Conservation (phyloP, 1,139 yeast species). For the Debaryomycetaceae sp. region DNA sequence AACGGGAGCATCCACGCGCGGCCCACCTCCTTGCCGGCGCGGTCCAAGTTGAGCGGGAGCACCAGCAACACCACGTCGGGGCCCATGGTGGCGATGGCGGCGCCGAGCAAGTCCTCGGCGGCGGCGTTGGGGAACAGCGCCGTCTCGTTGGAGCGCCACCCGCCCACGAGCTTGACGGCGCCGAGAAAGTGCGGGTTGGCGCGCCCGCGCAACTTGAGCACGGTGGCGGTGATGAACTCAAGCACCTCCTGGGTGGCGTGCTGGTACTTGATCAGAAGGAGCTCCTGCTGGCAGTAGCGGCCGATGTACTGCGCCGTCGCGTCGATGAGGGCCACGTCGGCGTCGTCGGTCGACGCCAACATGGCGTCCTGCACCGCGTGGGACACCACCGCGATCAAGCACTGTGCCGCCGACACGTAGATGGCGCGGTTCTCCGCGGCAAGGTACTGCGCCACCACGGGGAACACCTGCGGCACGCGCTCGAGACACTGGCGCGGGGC, state of each 20-base stretch:
- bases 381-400: slow-evolving; percentile 70
- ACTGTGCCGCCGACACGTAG: slow-evolving; percentile 76
- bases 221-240: slow-evolving; percentile 61
- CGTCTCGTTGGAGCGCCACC: slow-evolving; percentile 77
- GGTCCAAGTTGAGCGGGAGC: slow-evolving; percentile 70
- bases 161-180: slow-evolving; percentile 71
- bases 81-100: slow-evolving; percentile 77
- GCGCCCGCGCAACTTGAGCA: slow-evolving; percentile 62
- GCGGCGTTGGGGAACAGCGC: slow-evolving; percentile 69
- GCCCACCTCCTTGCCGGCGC: slow-evolving; percentile 45
- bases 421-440: slow-evolving; percentile 66
- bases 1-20: slow-evolving; percentile 96
- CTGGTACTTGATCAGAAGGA: slow-evolving; percentile 71
- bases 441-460: slow-evolving; percentile 56
- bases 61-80: slow-evolving; percentile 74
- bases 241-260: slow-evolving; percentile 73
- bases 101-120: slow-evolving; percentile 75
- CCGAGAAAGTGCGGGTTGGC: slow-evolving; percentile 68
- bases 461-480: slow-evolving; percentile 55
- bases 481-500: slow-evolving; percentile 55
- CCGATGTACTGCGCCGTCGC: slow-evolving; percentile 46
- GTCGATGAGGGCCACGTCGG: slow-evolving; percentile 45
- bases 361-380: slow-evolving; percentile 64
- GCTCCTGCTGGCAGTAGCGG: slow-evolving; percentile 48
- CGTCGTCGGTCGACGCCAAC: slow-evolving; percentile 43